These are phyloP conservation scores for Cavenderia fasciculata DNA, from an alignment of 78 protist genomes.

Conservation along the genomic window DNA sequence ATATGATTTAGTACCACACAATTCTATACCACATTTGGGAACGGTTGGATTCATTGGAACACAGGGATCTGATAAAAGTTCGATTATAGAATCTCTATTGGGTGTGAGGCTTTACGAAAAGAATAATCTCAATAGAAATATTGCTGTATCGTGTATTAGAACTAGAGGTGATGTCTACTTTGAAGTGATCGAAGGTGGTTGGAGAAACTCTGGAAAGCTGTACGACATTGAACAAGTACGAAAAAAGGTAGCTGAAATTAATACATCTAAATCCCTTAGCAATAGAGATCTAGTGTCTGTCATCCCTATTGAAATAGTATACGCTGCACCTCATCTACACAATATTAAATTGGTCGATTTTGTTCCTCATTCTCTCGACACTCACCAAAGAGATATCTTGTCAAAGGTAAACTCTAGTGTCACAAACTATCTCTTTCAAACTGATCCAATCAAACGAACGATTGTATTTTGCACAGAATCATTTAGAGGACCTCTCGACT, in stretches of 20 bases:
- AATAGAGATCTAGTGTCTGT: background rate
- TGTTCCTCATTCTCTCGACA: too few relatives aligned
- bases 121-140: background rate
- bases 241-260: background rate
- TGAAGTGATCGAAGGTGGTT: slow-evolving; percentile 11
- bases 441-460: too few relatives aligned
- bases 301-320: background rate
- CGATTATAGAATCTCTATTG: background rate
- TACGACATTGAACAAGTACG: background rate
- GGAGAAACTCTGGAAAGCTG: slow-evolving; percentile 2
- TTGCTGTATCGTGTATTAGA: background rate
- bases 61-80: background rate
- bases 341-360: background rate
- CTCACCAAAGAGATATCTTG: too few relatives aligned
- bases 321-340: background rate
- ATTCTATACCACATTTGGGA: background rate
- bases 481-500: background rate
- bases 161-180: slow-evolving; percentile 5
- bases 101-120: background rate
- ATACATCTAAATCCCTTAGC: too few relatives aligned
- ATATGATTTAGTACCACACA: background rate
- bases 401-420: too few relatives aligned
- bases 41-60: background rate
- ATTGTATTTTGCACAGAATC: background rate
- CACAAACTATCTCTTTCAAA: too few relatives aligned